Evolutionary conservation across 352 stramenopile species (phyloP), one percentile per base, ranked within the genome.

Genomic region (Blastocystis sp.): DNA sequence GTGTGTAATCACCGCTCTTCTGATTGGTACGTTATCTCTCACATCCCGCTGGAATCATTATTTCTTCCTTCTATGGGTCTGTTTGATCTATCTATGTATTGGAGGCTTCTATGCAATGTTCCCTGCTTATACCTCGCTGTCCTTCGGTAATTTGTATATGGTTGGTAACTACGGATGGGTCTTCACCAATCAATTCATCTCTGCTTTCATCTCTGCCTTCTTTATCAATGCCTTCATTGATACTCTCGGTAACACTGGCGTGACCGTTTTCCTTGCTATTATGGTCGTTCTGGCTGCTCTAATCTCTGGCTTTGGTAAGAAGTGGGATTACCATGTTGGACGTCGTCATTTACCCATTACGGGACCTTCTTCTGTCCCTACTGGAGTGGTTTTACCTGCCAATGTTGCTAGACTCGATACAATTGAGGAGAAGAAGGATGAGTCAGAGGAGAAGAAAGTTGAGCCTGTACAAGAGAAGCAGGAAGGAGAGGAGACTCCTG

Each of bases 161-260:
- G 67, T 46, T 35, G 29, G 52, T 54, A 87, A 87, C 77, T 87
- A 87, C 46, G 77, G 77, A 27, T 87, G 56, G 54, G 29, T 87
- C 54, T 87, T 87, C 43, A 87, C 77, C 56, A 87, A 87, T 54
- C 77, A 87, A 54, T 83, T 83, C 49, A 83, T 83, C 49, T 83
- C 71, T 35, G 14, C 71, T 1, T 83, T 83, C 49, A 42, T 65
- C 49, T 83, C 71, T 54, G 71, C 71, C 71, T 83, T 83, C 71
- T 66, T 83, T 56, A 54, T 83, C 51, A 83, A 83, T 56, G 46
- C 49, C 49, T 83, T 83, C 49, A 83, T 83, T 56, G 29, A 35
- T 49, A 65, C 14, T 16, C 71, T 83, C 7, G 71, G 71, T n/a
- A 83, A 83, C 71, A 63, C 46, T 29, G 71, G 71, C 19, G 51